Percentiles rank a stretch among this genome's conserved stretches.
These are phyloP conservation scores for Scedosporium boydii DNA, from an alignment of 2,329 filamentous ascomycete genomes.

Conservation along the genomic window DNA sequence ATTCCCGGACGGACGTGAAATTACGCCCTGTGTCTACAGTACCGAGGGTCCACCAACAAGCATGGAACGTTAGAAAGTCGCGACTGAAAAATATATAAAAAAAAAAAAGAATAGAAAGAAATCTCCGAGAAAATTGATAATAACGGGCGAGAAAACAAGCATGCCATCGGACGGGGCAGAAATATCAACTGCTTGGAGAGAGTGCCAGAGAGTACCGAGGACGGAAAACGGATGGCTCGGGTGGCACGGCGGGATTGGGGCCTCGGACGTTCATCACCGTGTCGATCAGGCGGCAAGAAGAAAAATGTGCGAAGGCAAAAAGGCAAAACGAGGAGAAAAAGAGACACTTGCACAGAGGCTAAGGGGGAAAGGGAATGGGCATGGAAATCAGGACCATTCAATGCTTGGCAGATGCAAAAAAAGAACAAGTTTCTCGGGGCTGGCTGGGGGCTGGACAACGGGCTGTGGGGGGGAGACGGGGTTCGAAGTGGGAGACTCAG, in stretches of 20 bases:
- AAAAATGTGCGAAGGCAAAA: not conserved
- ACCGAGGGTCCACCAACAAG: no score
- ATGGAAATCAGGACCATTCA: not conserved
- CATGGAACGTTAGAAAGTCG: no score
- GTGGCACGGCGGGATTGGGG: not conserved
- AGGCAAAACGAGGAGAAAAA: not conserved
- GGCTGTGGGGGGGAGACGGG: not conserved
- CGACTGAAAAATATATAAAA: no score
- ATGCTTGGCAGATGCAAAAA: not conserved
- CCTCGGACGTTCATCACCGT: conserved; percentile 1
- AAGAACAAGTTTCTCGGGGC: not conserved
- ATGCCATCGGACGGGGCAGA: not conserved
- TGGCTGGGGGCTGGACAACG: not conserved
- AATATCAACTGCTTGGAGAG: not conserved
- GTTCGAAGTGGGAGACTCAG: not conserved
- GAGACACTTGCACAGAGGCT: not conserved
- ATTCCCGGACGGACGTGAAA: no score
- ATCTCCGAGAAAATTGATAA: no score
- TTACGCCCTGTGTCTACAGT: no score
- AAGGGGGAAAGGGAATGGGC: not conserved
- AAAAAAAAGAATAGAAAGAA: no score
- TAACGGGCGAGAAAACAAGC: not conserved
- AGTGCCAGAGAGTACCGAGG: not conserved
- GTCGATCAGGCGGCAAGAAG: not conserved
- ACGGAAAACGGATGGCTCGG: conserved; percentile 1